Evolutionary conservation across 139 green algal genomes (phyloP), one percentile per base, ranked within the genome.

Genomic region (Coccomyxa sp.): DNA sequence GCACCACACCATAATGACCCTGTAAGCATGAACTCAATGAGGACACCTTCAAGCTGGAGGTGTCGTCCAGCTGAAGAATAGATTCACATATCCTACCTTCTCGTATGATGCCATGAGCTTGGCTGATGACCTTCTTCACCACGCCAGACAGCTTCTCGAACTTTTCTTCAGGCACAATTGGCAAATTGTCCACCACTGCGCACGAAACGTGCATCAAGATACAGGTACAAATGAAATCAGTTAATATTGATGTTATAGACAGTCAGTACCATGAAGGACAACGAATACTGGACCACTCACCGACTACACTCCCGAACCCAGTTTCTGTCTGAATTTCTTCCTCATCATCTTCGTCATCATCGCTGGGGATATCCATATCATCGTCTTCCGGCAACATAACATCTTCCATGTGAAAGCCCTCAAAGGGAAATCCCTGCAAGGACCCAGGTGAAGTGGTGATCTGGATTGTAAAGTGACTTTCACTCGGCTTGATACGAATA

Each of bases 181-280:
- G 97, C 78, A 99, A 85, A 86, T 97, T 96, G 82, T 98, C 94
- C 30, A 99, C 95, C 25, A 99, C 96, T 97, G 91, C 85, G 82
- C 4, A 13, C 59, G 80, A 18, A n/a, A 78, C 7, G 38, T 51
- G 38, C 38, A 51, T 51, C 38, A 51, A 51, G 38, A 51, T 51
- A 51, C 38, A 51, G 38, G 3, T 51, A 51, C 3, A 51, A 51
- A 11, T 51, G 3, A 51, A 51, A 51, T 7, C 38, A 51, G 7
- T 3, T 51, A 51, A 51, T 7, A 51, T 51, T 51, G 38, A 7
- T 7, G 38, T 51, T 51, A 51, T 7, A 51, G 38, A 11, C 7
- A 51, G 38, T 51, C 38, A 51, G 38, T 51, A 51, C 38, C 38
- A 51, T 51, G 38, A 51, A 51, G 38, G 38, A 51, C 38, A 51